Base-by-base conservation (phyloP, 2,329 filamentous ascomycete genomes). In the Teratosphaeria zuluensis region DNA sequence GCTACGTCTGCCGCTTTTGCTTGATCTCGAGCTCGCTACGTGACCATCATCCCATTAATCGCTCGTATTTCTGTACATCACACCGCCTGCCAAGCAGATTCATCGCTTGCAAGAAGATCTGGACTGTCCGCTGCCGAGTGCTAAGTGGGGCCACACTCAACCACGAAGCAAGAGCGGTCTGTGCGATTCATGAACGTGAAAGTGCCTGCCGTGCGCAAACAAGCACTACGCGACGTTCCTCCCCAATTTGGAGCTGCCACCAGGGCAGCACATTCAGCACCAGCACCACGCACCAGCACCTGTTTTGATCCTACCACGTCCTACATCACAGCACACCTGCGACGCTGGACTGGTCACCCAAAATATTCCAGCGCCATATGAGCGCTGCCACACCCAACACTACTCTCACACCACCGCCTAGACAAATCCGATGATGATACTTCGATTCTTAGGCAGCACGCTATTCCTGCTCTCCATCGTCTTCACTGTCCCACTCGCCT, bases 401-500 rank as follows among this genome's bases (percentile, higher is more conserved):
- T 5, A 35, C 56, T 12, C 42, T 16, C 31, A 57, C 51, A 57
- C 53, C 57, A 53, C 52, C 59, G 56, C 53, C 16, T 53, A 32
- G 57, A 54, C 54, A n/a, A 7, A 64, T 68, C 69, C 28, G n/a
- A 53, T 14, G 6, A 74, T 77, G 77, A 76, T 74, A 66, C 70
- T 72, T 69, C 70, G 78, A 71, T 76, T 77, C 75, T 74, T 78
- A 72, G 73, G 75, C 75, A 75, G 67, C 72, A 73, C 69, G 70
- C 74, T 75, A 77, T 97, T 96, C 77, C 85, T 97, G 68, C 82
- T 92, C 76, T 89, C 89, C 76, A 91, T 96, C 74, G 86, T 97
- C 71, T 88, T 97, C 72, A 96, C 91, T 62, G 94, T 99, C 72
- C 94, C 94, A 62, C 86, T 99, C 72, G 90, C 92, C 69, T 97